Evolutionary conservation across 352 stramenopile species (phyloP).

Genomic region (Aphanomyces astaci): DNA sequence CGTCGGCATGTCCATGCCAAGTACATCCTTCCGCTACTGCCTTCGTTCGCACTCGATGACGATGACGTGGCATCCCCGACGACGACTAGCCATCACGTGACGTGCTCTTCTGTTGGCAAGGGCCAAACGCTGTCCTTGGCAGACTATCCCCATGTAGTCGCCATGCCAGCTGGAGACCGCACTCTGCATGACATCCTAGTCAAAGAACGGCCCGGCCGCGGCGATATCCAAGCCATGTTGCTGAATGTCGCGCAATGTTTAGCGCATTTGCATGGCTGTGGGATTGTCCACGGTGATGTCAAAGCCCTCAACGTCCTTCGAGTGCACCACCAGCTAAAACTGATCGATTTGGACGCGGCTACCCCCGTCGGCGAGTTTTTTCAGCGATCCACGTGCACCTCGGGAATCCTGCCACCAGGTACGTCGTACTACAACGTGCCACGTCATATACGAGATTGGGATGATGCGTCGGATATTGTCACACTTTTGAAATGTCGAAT

Average conservation of each 20-base stretch:
- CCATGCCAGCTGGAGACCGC: not conserved
- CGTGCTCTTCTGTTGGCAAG: not conserved
- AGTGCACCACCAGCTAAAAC: conserved; percentile 8
- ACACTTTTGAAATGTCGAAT: no score
- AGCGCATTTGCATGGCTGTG: not conserved
- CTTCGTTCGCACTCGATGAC: not conserved
- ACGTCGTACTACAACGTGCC: not conserved
- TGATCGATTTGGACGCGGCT: conserved; percentile 25
- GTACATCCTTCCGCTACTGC: not conserved
- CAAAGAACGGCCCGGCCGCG: not conserved
- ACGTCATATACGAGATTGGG: not conserved
- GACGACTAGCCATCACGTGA: not conserved
- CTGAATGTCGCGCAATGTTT: not conserved
- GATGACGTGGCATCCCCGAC: not conserved
- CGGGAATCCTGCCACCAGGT: conserved; percentile 18
- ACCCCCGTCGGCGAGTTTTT: not conserved
- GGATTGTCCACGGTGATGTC: conserved; percentile 25
- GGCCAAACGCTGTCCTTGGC: not conserved
- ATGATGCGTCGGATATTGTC: no score
- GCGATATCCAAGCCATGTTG: not conserved
- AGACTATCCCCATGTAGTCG: not conserved
- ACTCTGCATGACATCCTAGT: not conserved
- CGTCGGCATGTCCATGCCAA: not conserved
- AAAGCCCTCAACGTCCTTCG: conserved; percentile 26
- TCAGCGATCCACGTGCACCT: conserved; percentile 18